Conservation (phyloP, 345 rosid genomes). For the Limnanthes douglasii region DNA sequence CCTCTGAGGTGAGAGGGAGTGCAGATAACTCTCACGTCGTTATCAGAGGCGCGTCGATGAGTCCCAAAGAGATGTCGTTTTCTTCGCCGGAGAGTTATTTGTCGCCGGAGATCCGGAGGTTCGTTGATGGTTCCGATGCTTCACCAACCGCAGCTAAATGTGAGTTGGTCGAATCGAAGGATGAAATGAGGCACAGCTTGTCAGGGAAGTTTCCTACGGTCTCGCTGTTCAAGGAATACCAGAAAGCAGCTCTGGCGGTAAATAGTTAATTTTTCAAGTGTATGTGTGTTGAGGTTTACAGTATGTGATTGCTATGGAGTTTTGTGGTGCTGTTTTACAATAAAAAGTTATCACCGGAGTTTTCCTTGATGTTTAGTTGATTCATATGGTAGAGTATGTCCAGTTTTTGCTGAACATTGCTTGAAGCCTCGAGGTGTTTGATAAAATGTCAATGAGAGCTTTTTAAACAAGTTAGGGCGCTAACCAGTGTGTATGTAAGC, state of each 20-base stretch:
- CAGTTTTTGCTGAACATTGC: too few relatives aligned
- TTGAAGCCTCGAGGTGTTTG: slow-evolving; percentile 16
- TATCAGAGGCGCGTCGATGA: slow-evolving; percentile 10
- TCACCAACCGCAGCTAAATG: slow-evolving; percentile 18
- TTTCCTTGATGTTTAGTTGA: too few relatives aligned
- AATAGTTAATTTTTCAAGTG: neutral
- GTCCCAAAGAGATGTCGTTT: slow-evolving; percentile 4
- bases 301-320: neutral
- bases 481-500: too few relatives aligned
- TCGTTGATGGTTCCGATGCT: slow-evolving; percentile 17
- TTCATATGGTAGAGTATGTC: too few relatives aligned
- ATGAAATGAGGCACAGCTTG: slow-evolving; percentile 51
- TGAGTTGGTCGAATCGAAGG: slow-evolving; percentile 26
- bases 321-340: neutral
- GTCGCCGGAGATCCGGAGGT: slow-evolving; percentile 49
- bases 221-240: slow-evolving; percentile 75
- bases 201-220: slow-evolving; percentile 73
- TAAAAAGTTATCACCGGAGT: too few relatives aligned
- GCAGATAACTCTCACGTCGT: slow-evolving; percentile 23
- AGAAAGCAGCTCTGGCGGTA: slow-evolving; percentile 89
- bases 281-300: neutral
- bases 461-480: too few relatives aligned
- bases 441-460: slow-evolving; percentile 7
- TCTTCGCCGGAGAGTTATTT: slow-evolving; percentile 54
- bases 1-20: slow-evolving; percentile 24